Base-by-base conservation (phyloP, 805 yeast genomes). In the Teunomyces lycoperdinae region DNA sequence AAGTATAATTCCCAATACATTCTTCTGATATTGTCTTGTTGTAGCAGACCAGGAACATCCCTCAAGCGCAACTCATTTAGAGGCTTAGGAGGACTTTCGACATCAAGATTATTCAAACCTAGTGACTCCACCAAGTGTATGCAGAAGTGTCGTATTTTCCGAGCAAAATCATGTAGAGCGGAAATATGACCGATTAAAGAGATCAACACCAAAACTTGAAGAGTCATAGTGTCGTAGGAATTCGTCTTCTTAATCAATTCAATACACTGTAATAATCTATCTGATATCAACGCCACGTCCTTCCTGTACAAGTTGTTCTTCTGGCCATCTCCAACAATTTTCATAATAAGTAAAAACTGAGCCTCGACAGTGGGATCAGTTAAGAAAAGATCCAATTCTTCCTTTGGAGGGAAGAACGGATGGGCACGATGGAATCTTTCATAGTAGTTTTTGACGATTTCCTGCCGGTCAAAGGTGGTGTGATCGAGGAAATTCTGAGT, bases 1-100 rank as follows among this genome's bases (percentile, higher is more conserved):
- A 77, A 78, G 54, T 74, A 73, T 5, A 77, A 55, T 47, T 78
- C 83, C 83, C 83, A 78, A 50, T 76, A 71, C 9, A 77, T 67
- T 48, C 80, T 63, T 46, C 83, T 65, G 4, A 73, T 73, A 35
- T 66, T 57, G 48, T 71, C 72, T 31, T 27, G 24, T 14, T 56
- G 31, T 28, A 48, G 29, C 3, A 42, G 30, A 10, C 20, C 39
- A 4, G 58, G 47, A 17, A 58, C 49, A 28, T 48, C 51, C 3
- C 45, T 33, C n/a, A 56, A 42, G 29, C 63, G 46, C 5, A 57
- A 48, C 1, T 58, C 54, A 11, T 34, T 35, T 13, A 51, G 47
- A 8, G 52, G 13, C 2, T 24, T 20, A 13, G 24, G 30, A 7
- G 32, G 27, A 9, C 42, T 50, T 7, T 62, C 60, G 13, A 54